These are phyloP conservation scores for Coniochaeta prunicola DNA, from an alignment of 2,329 filamentous ascomycete species.

Conservation along the genomic window DNA sequence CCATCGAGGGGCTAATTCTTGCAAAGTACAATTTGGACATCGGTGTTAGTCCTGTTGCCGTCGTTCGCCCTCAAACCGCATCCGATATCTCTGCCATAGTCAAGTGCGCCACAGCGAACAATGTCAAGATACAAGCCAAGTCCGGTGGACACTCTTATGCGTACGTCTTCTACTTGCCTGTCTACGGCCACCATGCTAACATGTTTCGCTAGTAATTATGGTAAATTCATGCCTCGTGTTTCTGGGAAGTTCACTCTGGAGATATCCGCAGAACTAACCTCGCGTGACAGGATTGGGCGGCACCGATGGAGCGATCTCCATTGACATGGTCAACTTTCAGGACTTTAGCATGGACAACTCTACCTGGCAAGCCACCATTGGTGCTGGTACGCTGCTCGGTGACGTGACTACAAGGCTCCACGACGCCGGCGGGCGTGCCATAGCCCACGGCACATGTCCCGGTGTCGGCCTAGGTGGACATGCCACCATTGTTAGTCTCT, in stretches of 20 bases:
- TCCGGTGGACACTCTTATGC: conserved; percentile 61
- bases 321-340: conserved; percentile 48
- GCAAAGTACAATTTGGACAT: conserved; percentile 41
- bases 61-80: conserved; percentile 45
- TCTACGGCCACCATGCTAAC: background rate
- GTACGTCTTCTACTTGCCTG: conserved; percentile 23
- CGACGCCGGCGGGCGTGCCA: conserved; percentile 44
- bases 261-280: background rate
- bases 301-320: conserved; percentile 39
- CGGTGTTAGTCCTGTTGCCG: conserved; percentile 42
- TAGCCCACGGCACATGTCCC: conserved; percentile 53
- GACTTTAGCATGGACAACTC: conserved; percentile 42
- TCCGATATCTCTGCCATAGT: conserved; percentile 50
- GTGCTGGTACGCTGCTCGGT: conserved; percentile 43
- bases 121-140: conserved; percentile 51
- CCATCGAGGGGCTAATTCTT: background rate
- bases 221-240: conserved; percentile 8
- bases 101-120: conserved; percentile 43
- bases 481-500: conserved; percentile 38
- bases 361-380: conserved; percentile 48
- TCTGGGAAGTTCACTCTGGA: background rate
- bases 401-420: conserved; percentile 44
- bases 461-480: conserved; percentile 53
- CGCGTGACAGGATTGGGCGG: conserved; percentile 35
- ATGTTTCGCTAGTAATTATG: conserved; percentile 7